These are phyloP conservation scores for Psilocybe tampanensis DNA, from an alignment of 768 basidiomycete genomes.

Conservation along the genomic window DNA sequence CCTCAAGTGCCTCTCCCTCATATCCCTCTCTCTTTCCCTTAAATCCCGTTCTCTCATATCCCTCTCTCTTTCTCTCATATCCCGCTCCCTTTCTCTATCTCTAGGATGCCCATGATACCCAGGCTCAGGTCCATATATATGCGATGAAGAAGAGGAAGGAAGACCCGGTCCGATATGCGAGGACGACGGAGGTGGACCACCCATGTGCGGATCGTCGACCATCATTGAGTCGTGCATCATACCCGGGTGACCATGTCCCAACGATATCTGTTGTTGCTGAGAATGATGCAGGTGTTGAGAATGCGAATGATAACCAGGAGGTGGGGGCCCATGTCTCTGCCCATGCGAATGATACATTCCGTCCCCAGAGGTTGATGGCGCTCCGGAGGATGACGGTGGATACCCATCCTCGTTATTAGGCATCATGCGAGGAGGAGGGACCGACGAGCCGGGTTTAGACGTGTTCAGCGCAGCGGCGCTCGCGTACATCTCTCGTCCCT, in stretches of 20 bases:
- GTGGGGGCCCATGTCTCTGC: not conserved
- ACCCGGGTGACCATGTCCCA: not conserved
- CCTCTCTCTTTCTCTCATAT: not conserved
- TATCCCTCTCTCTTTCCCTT: not conserved
- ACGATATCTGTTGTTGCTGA: not conserved
- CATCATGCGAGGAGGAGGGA: not conserved
- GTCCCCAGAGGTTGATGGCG: not conserved
- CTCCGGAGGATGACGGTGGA: not conserved
- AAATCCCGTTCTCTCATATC: constrained; percentile 2
- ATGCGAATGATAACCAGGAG: not conserved
- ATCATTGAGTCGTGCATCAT: not conserved
- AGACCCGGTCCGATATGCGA: no score
- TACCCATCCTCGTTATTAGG: not conserved
- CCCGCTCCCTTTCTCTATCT: not conserved
- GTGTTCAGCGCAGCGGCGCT: not conserved
- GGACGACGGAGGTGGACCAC: not conserved
- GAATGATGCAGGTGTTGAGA: not conserved
- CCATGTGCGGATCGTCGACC: not conserved
- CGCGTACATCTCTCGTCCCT: constrained; percentile 13
- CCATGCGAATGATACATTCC: not conserved
- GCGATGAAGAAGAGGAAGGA: not conserved
- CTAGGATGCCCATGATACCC: not conserved
- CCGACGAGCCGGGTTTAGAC: not conserved
- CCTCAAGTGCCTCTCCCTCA: not conserved
- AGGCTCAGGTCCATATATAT: not conserved